Percentiles rank a stretch among this genome's conserved stretches.
Conservation (phyloP, 1,139 yeast genomes). For the Yamadazyma atmosphaerica region DNA sequence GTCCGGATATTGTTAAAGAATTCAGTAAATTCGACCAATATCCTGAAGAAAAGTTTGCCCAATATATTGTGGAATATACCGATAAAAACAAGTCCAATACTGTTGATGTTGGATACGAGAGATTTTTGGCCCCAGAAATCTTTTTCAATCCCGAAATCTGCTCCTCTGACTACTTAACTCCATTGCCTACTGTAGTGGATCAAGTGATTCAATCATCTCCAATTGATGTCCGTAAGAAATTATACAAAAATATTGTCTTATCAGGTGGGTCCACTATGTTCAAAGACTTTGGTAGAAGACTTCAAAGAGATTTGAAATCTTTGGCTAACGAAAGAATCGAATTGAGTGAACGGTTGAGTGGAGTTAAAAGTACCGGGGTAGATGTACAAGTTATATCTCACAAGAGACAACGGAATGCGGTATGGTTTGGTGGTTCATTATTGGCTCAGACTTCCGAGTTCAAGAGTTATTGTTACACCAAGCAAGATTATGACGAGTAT, state of each 20-base stretch:
- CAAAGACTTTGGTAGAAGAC: slow-evolving; percentile 94
- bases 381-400: slow-evolving; percentile 97
- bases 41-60: slow-evolving; percentile 86
- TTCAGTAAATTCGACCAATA: slow-evolving; percentile 92
- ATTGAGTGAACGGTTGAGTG: slow-evolving; percentile 74
- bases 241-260: slow-evolving; percentile 90
- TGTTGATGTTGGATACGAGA: slow-evolving; percentile 95
- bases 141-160: slow-evolving; percentile 98
- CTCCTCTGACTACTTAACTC: slow-evolving; percentile 91
- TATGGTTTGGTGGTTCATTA: slow-evolving; percentile 98
- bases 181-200: slow-evolving; percentile 93
- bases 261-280: slow-evolving; percentile 99
- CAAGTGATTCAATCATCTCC: slow-evolving; percentile 94
- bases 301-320: slow-evolving; percentile 89
- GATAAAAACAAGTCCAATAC: slow-evolving; percentile 65
- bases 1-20: slow-evolving; percentile 97
- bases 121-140: slow-evolving; percentile 97
- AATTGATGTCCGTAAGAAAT: slow-evolving; percentile 95
- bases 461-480: slow-evolving; percentile 94
- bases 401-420: slow-evolving; percentile 97
- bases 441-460: slow-evolving; percentile 97
- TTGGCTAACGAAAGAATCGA: slow-evolving; percentile 89
- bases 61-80: slow-evolving; percentile 79
- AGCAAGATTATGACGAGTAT: slow-evolving; percentile 94
- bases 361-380: slow-evolving; percentile 89